Percentiles rank a stretch among this genome's conserved stretches.
phyloP scores from a whole-genome alignment of 163 green algal species.

The Prototheca wickerhamii region DNA sequence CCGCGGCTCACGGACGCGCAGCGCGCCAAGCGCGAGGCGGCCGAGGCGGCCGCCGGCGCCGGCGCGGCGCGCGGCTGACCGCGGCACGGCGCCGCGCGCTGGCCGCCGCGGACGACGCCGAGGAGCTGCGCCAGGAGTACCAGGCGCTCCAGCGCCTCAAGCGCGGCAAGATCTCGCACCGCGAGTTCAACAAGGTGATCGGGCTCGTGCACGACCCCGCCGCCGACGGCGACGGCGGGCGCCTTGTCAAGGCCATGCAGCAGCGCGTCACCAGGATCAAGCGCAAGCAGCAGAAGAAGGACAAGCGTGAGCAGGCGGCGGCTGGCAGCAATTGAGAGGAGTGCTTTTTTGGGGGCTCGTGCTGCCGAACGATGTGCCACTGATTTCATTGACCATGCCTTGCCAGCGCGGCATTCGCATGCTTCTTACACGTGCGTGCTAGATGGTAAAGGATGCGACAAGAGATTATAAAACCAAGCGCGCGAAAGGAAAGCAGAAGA shows the following conservation, averaged over 20 bases:
- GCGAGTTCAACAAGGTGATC: neutral
- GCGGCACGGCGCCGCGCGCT: slow-evolving; percentile 64
- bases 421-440: too few species aligned
- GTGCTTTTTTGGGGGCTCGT: too few species aligned
- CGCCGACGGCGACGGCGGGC: neutral
- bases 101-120: slow-evolving; percentile 56
- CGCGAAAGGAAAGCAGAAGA: too few species aligned
- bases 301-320: neutral
- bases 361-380: too few species aligned
- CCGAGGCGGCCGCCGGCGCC: neutral
- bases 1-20: slow-evolving; percentile 1
- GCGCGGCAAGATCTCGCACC: slow-evolving; percentile 63
- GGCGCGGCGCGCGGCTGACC: slow-evolving; percentile 39
- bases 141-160: slow-evolving; percentile 69
- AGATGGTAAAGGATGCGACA: too few species aligned
- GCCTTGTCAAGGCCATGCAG: neutral
- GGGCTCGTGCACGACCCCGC: neutral
- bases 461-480: too few species aligned
- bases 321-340: neutral
- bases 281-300: neutral
- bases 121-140: slow-evolving; percentile 76
- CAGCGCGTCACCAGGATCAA: neutral
- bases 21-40: neutral
- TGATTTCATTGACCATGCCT: too few species aligned
- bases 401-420: too few species aligned